Conservation (phyloP, 805 yeast species). For the Wickerhamiella cacticola region DNA sequence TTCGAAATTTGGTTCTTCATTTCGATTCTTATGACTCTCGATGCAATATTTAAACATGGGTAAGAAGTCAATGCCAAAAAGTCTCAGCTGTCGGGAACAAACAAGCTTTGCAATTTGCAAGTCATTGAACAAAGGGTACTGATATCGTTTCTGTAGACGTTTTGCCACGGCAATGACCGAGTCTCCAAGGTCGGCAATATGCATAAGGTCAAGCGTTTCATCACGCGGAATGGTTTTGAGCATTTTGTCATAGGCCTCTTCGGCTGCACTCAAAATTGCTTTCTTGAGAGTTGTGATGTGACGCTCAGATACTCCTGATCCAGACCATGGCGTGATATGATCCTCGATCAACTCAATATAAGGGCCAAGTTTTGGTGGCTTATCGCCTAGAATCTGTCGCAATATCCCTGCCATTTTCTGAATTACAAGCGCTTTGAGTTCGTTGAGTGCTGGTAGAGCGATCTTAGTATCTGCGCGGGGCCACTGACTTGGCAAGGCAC, state of each 20-base stretch:
- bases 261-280: slow-evolving; percentile 33
- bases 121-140: slow-evolving; percentile 47
- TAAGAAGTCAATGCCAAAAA: slow-evolving; percentile 28
- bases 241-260: slow-evolving; percentile 34
- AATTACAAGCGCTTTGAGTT: slow-evolving; percentile 38
- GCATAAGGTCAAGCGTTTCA: slow-evolving; percentile 40
- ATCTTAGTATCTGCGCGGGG: slow-evolving; percentile 13
- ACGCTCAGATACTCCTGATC: slow-evolving; percentile 33
- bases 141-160: slow-evolving; percentile 46
- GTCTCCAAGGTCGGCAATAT: slow-evolving; percentile 47
- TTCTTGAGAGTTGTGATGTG: slow-evolving; percentile 34
- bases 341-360: slow-evolving; percentile 39
- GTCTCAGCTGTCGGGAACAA: slow-evolving; percentile 25
- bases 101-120: slow-evolving; percentile 37
- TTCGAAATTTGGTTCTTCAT: slow-evolving; percentile 32
- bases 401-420: slow-evolving; percentile 36
- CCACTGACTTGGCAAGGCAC: slow-evolving; percentile 13
- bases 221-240: slow-evolving; percentile 48
- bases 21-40: slow-evolving; percentile 18
- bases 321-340: slow-evolving; percentile 37
- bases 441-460: slow-evolving; percentile 25
- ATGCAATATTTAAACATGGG: slow-evolving; percentile 27
- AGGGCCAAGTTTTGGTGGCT: slow-evolving; percentile 50
- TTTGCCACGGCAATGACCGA: slow-evolving; percentile 39
- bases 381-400: slow-evolving; percentile 29